phyloP scores from a whole-genome alignment of 257 asterid genomes.

The Dorcoceras hygrometricum region DNA sequence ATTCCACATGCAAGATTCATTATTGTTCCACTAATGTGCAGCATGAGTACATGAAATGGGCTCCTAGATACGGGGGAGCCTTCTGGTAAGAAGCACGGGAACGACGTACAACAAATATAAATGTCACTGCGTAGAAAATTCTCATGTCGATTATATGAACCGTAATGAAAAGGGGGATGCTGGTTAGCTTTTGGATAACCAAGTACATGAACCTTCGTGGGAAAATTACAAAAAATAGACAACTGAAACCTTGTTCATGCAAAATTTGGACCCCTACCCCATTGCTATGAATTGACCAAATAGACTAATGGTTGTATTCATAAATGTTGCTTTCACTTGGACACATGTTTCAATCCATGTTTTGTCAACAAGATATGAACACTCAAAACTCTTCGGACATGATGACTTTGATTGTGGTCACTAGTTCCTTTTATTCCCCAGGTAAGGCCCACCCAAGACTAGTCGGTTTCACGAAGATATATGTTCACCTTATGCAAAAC shows the following conservation, averaged over 20 bases:
- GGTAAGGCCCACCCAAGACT: neutral
- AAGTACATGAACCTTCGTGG: neutral
- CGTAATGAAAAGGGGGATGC: neutral
- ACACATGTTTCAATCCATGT: too few species aligned
- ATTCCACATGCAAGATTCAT: neutral
- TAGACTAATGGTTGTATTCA: neutral
- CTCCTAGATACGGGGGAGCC: neutral
- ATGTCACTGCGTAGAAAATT: too few species aligned
- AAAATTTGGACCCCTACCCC: slow-evolving; percentile 1
- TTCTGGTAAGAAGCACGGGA: neutral
- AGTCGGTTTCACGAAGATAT: too few species aligned
- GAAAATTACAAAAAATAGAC: neutral
- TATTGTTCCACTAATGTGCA: too few species aligned
- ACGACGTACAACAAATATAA: neutral
- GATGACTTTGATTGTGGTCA: too few species aligned
- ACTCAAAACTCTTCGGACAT: too few species aligned
- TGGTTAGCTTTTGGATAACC: too few species aligned
- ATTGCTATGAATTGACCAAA: neutral
- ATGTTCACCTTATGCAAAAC: too few species aligned
- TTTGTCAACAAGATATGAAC: too few species aligned
- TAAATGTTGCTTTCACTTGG: too few species aligned
- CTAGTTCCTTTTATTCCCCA: neutral
- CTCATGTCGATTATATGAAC: neutral
- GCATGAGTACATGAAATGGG: neutral
- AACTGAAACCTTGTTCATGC: neutral